Evolutionary conservation across 2,329 filamentous ascomycete species (phyloP), one percentile per base, ranked within the genome.

Genomic region (Ophiostoma sp.): DNA sequence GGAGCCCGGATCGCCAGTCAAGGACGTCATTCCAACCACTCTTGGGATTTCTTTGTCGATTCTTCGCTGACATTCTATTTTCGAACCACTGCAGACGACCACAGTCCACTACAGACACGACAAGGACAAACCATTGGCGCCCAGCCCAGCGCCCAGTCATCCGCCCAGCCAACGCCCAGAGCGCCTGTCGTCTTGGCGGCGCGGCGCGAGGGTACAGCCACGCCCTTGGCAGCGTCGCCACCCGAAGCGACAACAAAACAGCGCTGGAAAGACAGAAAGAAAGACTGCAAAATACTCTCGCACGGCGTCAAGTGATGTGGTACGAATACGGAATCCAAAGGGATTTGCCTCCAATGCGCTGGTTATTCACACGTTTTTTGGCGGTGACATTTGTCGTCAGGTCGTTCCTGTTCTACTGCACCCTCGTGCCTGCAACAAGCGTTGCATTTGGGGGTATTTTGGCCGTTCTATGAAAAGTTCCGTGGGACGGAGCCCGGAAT

Each of bases 91-190:
- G 17, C 50, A 42, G 39, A 42, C 39, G 11, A 25, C 50, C 9
- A 4, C 22, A 11, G 25, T 55, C 22, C 22, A 28, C 22, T 11
- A n/a, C 50, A 25, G 50, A 52, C 19, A 55, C 22, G 9, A 17
- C 50, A 0, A 3, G 25, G n/a, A 25, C 9, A n/a, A 15, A 55
- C 55, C 1, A 63, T 69, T 50, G 64, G 64, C 64, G 68, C 68
- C 48, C 68, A 70, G 68, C 11, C 25, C 45, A 48, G 17, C 25
- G 48, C 33, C 50, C 50, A 70, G 68, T 22, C 33, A 25, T 52
- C 45, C 25, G 69, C 69, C 69, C 69, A 70, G 69, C 45, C 28
- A 69, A 69, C 45, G 66, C 66, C 66, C 45, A 69, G 66, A 70
- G 52, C 33, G 33, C 50, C 50, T 50, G 69, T 66, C 39, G 61